Evolutionary conservation across 345 rosid species (phyloP).

Genomic region (Hibiscus trionum): DNA sequence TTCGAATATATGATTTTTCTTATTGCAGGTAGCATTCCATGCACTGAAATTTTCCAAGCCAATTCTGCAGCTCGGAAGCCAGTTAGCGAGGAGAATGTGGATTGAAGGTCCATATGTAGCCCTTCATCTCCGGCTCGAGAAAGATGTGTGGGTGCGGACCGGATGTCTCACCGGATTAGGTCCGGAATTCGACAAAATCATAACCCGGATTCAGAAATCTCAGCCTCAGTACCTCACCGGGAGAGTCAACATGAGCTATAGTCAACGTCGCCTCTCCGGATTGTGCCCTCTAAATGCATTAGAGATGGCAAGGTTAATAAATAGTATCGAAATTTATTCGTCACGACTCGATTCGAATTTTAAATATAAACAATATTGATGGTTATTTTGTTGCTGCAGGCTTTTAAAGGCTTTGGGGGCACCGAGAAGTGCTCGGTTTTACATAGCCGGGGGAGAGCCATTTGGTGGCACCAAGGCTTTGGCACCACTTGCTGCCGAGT

Average conservation of each 20-base stretch:
- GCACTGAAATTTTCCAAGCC: slow-evolving; percentile 53
- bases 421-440: slow-evolving; percentile 43
- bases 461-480: slow-evolving; percentile 57
- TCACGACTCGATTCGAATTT: not conserved
- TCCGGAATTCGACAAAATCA: slow-evolving; percentile 34
- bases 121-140: slow-evolving; percentile 63
- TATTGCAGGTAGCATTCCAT: slow-evolving; percentile 57
- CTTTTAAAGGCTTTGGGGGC: slow-evolving; percentile 65
- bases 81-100: slow-evolving; percentile 71
- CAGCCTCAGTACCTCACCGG: slow-evolving; percentile 50
- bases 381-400: slow-evolving; percentile 23
- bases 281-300: slow-evolving; percentile 56
- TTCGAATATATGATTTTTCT: no score
- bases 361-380: not conserved
- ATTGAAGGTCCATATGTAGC: slow-evolving; percentile 71
- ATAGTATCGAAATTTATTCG: not conserved
- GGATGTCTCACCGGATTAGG: slow-evolving; percentile 74
- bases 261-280: slow-evolving; percentile 53
- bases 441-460: slow-evolving; percentile 68
- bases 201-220: slow-evolving; percentile 29
- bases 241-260: slow-evolving; percentile 39
- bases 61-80: slow-evolving; percentile 53
- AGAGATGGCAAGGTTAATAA: slow-evolving; percentile 51
- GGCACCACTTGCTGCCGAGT: slow-evolving; percentile 45
- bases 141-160: slow-evolving; percentile 74